Conservation (phyloP, 352 stramenopile genomes). For the Phytophthora aleatoria region DNA sequence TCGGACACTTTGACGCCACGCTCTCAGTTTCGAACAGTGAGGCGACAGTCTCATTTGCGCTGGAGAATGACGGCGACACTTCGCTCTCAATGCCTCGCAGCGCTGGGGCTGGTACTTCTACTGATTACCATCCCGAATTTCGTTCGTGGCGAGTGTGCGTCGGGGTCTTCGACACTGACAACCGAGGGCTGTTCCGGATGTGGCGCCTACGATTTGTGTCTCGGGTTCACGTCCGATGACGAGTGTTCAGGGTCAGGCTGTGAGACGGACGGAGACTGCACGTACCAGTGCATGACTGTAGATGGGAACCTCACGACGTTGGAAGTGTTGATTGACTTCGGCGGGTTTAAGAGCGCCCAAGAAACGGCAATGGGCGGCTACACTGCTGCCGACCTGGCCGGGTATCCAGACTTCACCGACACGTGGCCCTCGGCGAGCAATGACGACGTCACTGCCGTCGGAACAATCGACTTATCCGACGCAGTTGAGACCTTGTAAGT, state of each 20-base stretch:
- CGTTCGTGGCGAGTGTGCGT: conserved; percentile 19
- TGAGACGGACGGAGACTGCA: conserved; percentile 37
- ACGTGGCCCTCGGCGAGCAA: conserved; percentile 35
- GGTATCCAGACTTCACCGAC: conserved; percentile 32
- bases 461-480: conserved; percentile 24
- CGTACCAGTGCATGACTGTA: conserved; percentile 30
- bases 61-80: conserved; percentile 15
- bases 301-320: conserved; percentile 28
- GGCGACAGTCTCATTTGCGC: conserved; percentile 13
- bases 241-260: conserved; percentile 35
- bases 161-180: conserved; percentile 29
- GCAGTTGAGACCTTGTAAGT: conserved; percentile 30
- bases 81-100: conserved; percentile 1
- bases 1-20: conserved; percentile 8
- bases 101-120: conserved; percentile 6
- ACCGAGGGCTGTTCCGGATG: conserved; percentile 33
- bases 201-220: conserved; percentile 31
- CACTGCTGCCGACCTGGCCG: conserved; percentile 3
- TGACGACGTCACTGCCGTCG: conserved; percentile 23
- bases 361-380: conserved; percentile 27
- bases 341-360: conserved; percentile 32
- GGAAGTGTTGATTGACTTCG: conserved; percentile 35
- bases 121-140: conserved; percentile 8
- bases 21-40: background rate
- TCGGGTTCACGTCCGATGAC: conserved; percentile 24